Base-by-base conservation (phyloP, 176 grass and related monocot genomes). In the Poa annua region DNA sequence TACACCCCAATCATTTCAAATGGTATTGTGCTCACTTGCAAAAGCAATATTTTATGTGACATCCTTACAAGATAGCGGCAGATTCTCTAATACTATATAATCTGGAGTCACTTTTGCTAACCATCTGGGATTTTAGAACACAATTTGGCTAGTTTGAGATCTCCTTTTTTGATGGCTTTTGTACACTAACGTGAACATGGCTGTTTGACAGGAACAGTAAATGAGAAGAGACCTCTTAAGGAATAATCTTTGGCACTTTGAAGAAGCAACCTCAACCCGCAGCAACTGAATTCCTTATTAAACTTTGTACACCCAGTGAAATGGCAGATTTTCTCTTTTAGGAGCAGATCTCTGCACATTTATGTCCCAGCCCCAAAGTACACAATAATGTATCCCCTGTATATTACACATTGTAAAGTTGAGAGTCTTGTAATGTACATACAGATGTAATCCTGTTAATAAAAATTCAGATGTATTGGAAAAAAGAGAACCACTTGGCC, bases 201-300 rank as follows among this genome's bases (percentile, higher is more conserved):
- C 3, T 68, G 80, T 83, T 39, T 90, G 8, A 47, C 81, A 90
- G 85, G 70, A 87, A 48, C 51, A 90, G 14, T 35, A 90, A 84
- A 63, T 47, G 77, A 53, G 77, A 76, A 85, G 71, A 61, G 52
- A 12, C 63, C 59, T 87, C 85, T n/a, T 83, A 83, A 74, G 74
- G 14, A 11, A 75, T 79, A 54, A 66, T 42, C 48, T 13, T 56
- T 50, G 72, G 33, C 34, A 4, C 9, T 84, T 70, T 54, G 42
- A 80, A 36, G 9, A 14, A 79, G 66, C 82, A 50, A 19, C 70
- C 42, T 63, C 49, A 21, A 51, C 11, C 26, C 49, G 21, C 47
- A 65, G 25, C 26, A 59, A 65, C 45, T 36, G 17, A 83, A 80
- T 60, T 51, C 41, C 3, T 8, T 10, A 42, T 65, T 62, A 9